Percentiles rank a stretch among this genome's conserved stretches.
Conservation (phyloP, 2,329 filamentous ascomycete species). For the Phyllosticta paracitricarpa region DNA sequence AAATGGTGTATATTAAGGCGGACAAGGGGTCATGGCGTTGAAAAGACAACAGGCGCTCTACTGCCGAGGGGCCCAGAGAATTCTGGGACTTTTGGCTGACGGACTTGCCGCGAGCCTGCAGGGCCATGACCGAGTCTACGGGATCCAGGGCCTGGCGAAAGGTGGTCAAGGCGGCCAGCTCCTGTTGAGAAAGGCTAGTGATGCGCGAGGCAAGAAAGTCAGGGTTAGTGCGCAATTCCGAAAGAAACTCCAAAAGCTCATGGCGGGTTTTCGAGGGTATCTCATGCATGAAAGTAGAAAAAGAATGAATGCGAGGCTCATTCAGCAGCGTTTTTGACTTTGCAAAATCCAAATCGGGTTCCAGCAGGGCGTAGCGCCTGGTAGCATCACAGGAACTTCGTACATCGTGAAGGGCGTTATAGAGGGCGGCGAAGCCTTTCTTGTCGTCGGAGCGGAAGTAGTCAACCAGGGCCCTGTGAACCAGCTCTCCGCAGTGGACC, state of each 20-base stretch:
- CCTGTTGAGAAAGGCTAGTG: constrained; percentile 61
- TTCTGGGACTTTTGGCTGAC: constrained; percentile 39
- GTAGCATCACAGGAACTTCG: constrained; percentile 66
- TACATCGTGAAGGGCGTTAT: constrained; percentile 70
- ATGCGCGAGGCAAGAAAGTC: constrained; percentile 80
- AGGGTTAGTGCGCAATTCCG: constrained; percentile 72
- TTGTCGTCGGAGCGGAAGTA: constrained; percentile 72
- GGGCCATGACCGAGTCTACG: constrained; percentile 72
- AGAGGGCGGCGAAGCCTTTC: constrained; percentile 62
- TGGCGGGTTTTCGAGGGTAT: constrained; percentile 67
- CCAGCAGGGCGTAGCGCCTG: constrained; percentile 58
- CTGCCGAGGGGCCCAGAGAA: constrained; percentile 48
- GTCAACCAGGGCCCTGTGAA: constrained; percentile 66
- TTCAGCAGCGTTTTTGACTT: constrained; percentile 27
- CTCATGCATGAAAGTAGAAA: constrained; percentile 48
- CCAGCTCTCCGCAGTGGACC: constrained; percentile 62
- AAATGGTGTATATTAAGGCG: constrained; percentile 76
- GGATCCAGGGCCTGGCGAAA: constrained; percentile 72
- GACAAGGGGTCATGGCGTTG: constrained; percentile 81
- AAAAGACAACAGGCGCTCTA: constrained; percentile 79
- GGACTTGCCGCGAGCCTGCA: constrained; percentile 45
- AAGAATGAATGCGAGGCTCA: constrained; percentile 35
- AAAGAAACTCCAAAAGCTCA: constrained; percentile 68
- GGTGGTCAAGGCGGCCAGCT: constrained; percentile 67
- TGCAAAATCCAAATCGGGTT: constrained; percentile 57